Evolutionary conservation across 345 rosid genomes (phyloP).

Genomic region (Camelina neglecta): DNA sequence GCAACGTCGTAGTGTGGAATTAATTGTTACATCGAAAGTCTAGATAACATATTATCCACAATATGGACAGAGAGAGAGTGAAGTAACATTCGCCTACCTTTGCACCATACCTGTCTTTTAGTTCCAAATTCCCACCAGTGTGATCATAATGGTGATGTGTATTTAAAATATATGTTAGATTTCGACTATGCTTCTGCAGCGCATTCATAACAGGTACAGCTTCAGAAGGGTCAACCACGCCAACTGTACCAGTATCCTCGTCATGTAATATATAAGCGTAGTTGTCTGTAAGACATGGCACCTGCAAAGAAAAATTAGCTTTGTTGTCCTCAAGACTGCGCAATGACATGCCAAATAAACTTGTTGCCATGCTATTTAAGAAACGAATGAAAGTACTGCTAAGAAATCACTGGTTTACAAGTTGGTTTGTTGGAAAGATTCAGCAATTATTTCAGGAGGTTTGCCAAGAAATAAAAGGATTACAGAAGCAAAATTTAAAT

Average conservation of each 20-base stretch:
- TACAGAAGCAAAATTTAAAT: neutral
- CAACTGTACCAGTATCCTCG: slow-evolving; percentile 93
- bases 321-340: no score
- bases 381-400: no score
- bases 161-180: slow-evolving; percentile 86
- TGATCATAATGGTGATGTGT: slow-evolving; percentile 98
- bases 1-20: neutral
- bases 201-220: slow-evolving; percentile 77
- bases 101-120: slow-evolving; percentile 96
- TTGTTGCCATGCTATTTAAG: no score
- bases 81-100: slow-evolving; percentile 63
- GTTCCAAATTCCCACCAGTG: slow-evolving; percentile 89
- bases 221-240: slow-evolving; percentile 98
- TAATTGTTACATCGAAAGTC: neutral
- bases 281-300: slow-evolving; percentile 90
- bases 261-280: slow-evolving; percentile 94
- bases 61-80: neutral
- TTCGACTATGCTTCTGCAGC: slow-evolving; percentile 64
- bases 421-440: no score
- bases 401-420: no score
- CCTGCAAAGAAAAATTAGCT: slow-evolving; percentile 50
- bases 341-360: no score
- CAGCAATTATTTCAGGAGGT: no score
- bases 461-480: neutral
- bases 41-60: neutral